Evolutionary conservation across 208 protist species (phyloP), one percentile per base, ranked within the genome.

Genomic region (Leishmania aethiopica): DNA sequence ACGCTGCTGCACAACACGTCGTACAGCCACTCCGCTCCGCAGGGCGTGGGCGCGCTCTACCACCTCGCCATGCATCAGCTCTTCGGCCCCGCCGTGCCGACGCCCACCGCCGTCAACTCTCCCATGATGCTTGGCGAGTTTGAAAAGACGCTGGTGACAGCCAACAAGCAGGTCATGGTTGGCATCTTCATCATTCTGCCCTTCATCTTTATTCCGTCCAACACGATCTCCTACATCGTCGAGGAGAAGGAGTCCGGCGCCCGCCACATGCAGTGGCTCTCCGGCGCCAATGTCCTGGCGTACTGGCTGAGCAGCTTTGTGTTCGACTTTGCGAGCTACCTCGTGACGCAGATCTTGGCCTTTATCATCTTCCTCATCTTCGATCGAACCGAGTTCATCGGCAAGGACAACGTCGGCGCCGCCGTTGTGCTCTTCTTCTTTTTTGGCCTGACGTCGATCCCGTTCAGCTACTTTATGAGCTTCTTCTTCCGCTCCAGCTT

Each of bases 301-400:
- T 96, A 95, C 81, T 97, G 95, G 95, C 42, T 91, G 62, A 94
- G 93, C 81, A 91, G 84, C 72, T 96, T 95, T 82, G 75, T 92
- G 19, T 97, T 94, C 75, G 95, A 97, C 80, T 77, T 92, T 51
- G 79, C 76, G 42, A 92, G 89, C 79, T 95, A 91, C 86, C 78
- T 96, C 75, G 69, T 87, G 5, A 95, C 91, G 40, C 86, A 88
- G 78, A 86, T 89, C 42, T 79, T 96, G 28, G 83, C 90, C 51
- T 91, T 95, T 79, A 66, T 89, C 55, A 84, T 97, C 37, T 92
- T 96, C 60, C 59, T 89, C 75, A 92, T 94, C 59, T 96, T 96
- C 76, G 75, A 91, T 45, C 86, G 93, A 10, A 90, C 81, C 13
- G 95, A 96, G 86, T 96, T 90, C 85, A 81, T 94, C 66, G 85